Evolutionary conservation across 1,284 basidiomycete genomes (phyloP), one percentile per base, ranked within the genome.

Genomic region (Sanghuangporus baumii): DNA sequence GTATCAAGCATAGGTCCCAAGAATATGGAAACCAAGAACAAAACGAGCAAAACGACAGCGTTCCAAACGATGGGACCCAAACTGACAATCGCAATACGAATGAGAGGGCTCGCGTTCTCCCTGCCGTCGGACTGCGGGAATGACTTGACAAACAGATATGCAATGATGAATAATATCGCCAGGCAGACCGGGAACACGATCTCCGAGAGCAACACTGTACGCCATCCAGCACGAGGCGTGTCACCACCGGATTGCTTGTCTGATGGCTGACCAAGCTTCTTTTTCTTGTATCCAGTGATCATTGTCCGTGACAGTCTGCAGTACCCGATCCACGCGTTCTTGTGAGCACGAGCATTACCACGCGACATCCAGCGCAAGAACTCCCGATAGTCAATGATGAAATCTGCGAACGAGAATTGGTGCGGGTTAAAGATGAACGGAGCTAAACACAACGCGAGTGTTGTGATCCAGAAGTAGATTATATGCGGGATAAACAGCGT

Each of bases 371-470:
- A 98, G 67, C 95, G 85, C 68, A 98, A 78, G 80, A 95, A 97
- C 78, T 98, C 95, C 71, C 89, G 90, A 75, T 98, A 98, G 75
- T 98, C 95, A 71, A 97, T 93, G 74, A 97, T 86, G 74, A 96
- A 98, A 75, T 98, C 95, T 59, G 93, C 84, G 74, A 93, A 89
- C 31, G 93, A 91, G 78, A 98, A 98, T 75, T 98, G 95, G 75
- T 97, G 95, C 12, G 95, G 95, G 74, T 97, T 98, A 84, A 97
- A 97, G 69, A 96, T 73, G 88, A 98, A 97, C 26, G 95, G 95
- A 52, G 95, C 89, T 66, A 96, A 77, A 72, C 93, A 96, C 16
- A 97, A 82, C 52, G 95, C 86, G 47, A 94, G 78, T 66, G 93
- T 89, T 43, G 93, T 93, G 62, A 94, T 76, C 95, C 95, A 98